Base-by-base conservation (phyloP, 441 rosid species). In the Adansonia madagascariensis region DNA sequence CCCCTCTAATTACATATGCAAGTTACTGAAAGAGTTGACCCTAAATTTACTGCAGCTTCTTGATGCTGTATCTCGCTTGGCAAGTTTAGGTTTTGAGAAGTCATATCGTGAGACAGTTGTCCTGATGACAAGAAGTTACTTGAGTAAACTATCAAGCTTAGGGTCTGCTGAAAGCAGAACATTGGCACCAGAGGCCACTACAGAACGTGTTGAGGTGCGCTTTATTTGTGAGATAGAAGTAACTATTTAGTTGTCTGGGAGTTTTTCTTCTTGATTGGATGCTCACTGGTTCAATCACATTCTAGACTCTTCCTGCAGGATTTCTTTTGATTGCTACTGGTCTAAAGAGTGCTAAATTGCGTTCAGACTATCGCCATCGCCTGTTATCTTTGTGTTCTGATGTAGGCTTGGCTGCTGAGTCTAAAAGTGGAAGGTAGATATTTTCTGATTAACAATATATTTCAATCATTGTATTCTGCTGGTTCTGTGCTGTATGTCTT, bases 281-380 rank as follows among this genome's bases (percentile, higher is more conserved):
- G 79, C 96, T 90, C 78, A 94, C 91, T 75, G 57, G 76, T 92
- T 84, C 86, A 79, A 79, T 82, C 85, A 78, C 86, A 80, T 79
- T 89, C 89, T 89, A 97, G 99, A 97, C 98, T 88, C 99, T 97
- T 80, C 98, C 99, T 83, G 97, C 97, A 82, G 99, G 98, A 71
- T 91, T 97, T 89, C 92, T 89, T 87, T 85, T 93, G 82, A 91
- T 97, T 84, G 97, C 97, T 77, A 86, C 88, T 79, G 92, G 92
- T 81, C 99, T 97, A 64, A 86, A 76, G 77, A 85, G 85, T 83
- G 71, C 83, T 63, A 97, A 89, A 81, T 81, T 97, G 90, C 97
- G 98, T 53, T 87, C 95, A 18, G 99, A 97, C 85, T 94, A 86
- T 82, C 98, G 97, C 65, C 97, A 94, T 83, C 97, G 99, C 64